Percentiles rank a stretch among this genome's conserved stretches.
Evolutionary conservation across 1,139 yeast genomes (phyloP).

Genomic region (Nakaseomyces delphensis): DNA sequence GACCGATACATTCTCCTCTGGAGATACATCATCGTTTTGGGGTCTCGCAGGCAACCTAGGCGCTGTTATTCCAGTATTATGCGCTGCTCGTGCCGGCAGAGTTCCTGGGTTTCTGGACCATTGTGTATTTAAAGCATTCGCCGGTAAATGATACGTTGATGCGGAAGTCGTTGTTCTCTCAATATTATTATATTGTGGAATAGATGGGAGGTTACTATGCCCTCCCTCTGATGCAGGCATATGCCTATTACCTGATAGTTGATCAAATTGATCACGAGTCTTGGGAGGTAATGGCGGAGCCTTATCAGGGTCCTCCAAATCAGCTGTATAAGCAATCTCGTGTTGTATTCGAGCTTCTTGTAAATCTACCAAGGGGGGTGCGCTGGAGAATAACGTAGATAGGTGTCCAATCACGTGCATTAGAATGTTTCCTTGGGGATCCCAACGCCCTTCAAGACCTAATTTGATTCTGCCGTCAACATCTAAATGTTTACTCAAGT

Average conservation of each 20-base stretch:
- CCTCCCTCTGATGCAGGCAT: not conserved
- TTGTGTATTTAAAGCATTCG: not conserved
- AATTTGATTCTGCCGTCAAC: slow-evolving; percentile 67
- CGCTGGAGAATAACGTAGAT: not conserved
- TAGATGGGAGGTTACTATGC: not conserved
- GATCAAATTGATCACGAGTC: not conserved
- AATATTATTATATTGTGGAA: not conserved
- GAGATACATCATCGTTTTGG: not conserved
- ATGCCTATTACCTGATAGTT: not conserved
- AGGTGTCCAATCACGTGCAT: not conserved
- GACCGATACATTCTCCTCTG: not conserved
- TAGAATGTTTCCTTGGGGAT: not conserved
- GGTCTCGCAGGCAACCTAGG: not conserved
- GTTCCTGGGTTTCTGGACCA: not conserved
- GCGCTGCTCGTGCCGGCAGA: not conserved
- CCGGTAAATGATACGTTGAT: not conserved
- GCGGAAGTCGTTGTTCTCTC: not conserved
- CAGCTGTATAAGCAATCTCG: too few relatives aligned
- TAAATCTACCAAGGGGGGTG: not conserved
- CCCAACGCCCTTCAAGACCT: slow-evolving; percentile 6
- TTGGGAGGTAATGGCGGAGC: not conserved
- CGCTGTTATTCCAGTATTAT: not conserved
- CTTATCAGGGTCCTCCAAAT: too few relatives aligned
- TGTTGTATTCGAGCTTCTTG: not conserved
- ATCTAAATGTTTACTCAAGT: slow-evolving; percentile 63